A percentile compares a stretch with the other conserved stretches of the same genome.
Evolutionary conservation across 139 green algal species (phyloP).

Genomic region (Picochlorum costavermella): DNA sequence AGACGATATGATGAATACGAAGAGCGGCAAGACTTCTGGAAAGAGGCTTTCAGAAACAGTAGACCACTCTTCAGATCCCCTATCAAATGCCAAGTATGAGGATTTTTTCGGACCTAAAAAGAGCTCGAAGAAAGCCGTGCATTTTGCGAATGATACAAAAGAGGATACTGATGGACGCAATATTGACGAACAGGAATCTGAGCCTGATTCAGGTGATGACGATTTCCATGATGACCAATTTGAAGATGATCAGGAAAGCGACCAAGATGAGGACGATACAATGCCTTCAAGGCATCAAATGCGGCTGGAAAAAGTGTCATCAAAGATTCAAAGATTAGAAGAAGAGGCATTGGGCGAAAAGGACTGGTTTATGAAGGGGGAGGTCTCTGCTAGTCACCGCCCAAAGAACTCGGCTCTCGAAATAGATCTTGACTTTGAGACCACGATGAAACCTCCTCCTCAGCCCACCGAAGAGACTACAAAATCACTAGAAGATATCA

Average conservation of each 20-base stretch:
- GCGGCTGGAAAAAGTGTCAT: constrained; percentile 33
- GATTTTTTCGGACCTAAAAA: constrained; percentile 60
- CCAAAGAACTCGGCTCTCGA: constrained; percentile 88
- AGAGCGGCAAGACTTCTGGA: not conserved
- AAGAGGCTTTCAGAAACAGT: not conserved
- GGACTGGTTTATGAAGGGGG: constrained; percentile 73
- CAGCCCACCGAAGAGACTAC: constrained; percentile 76
- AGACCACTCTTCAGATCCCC: constrained; percentile 1
- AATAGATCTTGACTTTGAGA: constrained; percentile 93
- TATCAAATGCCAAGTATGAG: constrained; percentile 39
- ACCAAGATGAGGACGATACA: constrained; percentile 5
- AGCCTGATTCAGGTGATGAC: constrained; percentile 17
- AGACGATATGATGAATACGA: not conserved
- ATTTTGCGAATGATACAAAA: not conserved
- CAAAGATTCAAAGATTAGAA: constrained; percentile 52
- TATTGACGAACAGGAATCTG: constrained; percentile 12
- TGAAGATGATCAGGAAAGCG: constrained; percentile 10
- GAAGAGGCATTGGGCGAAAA: constrained; percentile 57
- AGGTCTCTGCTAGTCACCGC: constrained; percentile 48
- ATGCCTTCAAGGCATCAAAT: constrained; percentile 55
- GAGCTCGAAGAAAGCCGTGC: not conserved
- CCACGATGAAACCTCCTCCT: constrained; percentile 54
- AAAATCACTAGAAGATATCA: constrained; percentile 77
- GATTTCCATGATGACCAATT: constrained; percentile 17
- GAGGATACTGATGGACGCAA: not conserved